Evolutionary conservation across 768 basidiomycete species (phyloP).

Genomic region (Leucosporidium yakuticum): DNA sequence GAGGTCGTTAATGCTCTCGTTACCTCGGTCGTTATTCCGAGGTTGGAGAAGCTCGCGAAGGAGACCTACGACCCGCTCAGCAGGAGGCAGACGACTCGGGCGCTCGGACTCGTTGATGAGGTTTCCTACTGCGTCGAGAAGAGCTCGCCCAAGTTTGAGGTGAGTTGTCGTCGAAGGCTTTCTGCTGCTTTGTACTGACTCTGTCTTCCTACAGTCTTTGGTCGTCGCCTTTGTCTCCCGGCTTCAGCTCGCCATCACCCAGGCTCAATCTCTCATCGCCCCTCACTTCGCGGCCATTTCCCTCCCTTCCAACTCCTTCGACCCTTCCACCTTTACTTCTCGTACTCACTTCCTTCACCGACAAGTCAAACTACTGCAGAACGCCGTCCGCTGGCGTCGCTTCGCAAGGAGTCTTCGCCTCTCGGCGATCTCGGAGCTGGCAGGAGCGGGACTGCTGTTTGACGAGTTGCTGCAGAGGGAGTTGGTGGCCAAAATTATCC

Average conservation of each 20-base stretch:
- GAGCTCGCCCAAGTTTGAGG: constrained; percentile 44
- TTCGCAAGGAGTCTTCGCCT: constrained; percentile 33
- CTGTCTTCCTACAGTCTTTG: constrained; percentile 22
- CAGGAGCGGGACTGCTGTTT: constrained; percentile 32
- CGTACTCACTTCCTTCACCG: constrained; percentile 42
- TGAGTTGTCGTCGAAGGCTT: constrained; percentile 27
- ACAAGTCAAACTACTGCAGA: constrained; percentile 43
- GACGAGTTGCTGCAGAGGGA: constrained; percentile 40
- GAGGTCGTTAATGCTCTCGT: constrained; percentile 45
- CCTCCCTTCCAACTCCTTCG: constrained; percentile 42
- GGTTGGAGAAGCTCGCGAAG: constrained; percentile 38
- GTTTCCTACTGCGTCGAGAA: constrained; percentile 44
- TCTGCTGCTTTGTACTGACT: background rate
- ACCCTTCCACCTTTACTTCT: constrained; percentile 43
- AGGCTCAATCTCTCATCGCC: constrained; percentile 21
- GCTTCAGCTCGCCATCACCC: constrained; percentile 17
- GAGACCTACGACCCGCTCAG: constrained; percentile 46
- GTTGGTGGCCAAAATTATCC: constrained; percentile 42
- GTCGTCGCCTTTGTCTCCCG: constrained; percentile 28
- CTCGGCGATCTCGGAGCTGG: constrained; percentile 17
- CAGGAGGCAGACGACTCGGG: constrained; percentile 41
- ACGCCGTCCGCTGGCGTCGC: constrained; percentile 43
- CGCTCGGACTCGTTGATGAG: constrained; percentile 45
- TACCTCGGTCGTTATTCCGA: constrained; percentile 44
- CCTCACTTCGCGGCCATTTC: constrained; percentile 23